A percentile compares a stretch with the other conserved stretches of the same genome.
phyloP scores from a whole-genome alignment of 768 basidiomycete genomes.

The Chalciporus pseudorubinellus region DNA sequence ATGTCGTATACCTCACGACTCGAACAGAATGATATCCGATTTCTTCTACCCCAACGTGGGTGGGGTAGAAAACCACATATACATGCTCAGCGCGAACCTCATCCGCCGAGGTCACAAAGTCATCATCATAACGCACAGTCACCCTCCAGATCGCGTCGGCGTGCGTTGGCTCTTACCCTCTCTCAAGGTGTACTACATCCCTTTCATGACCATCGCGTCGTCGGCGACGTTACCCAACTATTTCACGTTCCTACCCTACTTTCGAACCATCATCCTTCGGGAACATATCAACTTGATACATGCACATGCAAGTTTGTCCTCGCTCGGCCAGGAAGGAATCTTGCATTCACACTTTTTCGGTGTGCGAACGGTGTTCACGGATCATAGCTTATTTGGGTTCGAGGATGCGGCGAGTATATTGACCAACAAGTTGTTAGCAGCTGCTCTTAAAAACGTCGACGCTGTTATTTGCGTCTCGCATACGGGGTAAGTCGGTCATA shows the following conservation, averaged over 20 bases:
- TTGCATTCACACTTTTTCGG: conserved; percentile 86
- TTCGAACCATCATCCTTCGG: conserved; percentile 82
- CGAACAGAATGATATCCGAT: conserved; percentile 85
- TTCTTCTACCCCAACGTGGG: conserved; percentile 95
- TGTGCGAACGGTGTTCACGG: conserved; percentile 90
- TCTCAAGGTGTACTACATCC: conserved; percentile 94
- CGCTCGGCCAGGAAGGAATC: conserved; percentile 90
- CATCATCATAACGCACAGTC: conserved; percentile 91
- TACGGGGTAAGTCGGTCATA: conserved; percentile 65
- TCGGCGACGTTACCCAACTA: conserved; percentile 95
- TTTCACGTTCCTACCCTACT: conserved; percentile 87
- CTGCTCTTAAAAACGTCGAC: conserved; percentile 85
- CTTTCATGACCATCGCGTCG: conserved; percentile 83
- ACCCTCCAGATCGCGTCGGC: conserved; percentile 81
- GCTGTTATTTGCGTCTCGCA: conserved; percentile 96
- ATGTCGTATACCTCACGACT: not conserved
- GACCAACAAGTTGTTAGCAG: conserved; percentile 93
- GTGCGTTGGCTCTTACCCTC: conserved; percentile 84
- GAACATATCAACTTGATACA: conserved; percentile 88
- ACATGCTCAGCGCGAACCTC: conserved; percentile 83
- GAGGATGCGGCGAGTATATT: conserved; percentile 96
- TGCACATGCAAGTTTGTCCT: conserved; percentile 86
- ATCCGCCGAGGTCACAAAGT: conserved; percentile 87
- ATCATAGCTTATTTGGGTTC: conserved; percentile 95
- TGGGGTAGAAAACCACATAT: conserved; percentile 96